phyloP scores from a whole-genome alignment of 2,329 filamentous ascomycete genomes.

The Fusarium cyanostomum region DNA sequence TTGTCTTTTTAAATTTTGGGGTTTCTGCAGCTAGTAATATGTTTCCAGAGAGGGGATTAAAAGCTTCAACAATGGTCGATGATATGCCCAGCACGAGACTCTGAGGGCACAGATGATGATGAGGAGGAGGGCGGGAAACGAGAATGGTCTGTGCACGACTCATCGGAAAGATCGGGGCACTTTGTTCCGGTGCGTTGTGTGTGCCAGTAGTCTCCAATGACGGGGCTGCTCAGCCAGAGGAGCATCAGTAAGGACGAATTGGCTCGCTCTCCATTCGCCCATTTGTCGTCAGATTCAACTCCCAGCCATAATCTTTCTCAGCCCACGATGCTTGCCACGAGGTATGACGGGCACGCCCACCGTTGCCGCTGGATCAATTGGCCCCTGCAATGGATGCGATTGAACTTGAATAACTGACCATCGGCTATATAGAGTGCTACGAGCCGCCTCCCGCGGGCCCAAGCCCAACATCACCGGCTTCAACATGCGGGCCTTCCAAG shows the following conservation, averaged over 20 bases:
- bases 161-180: constrained; percentile 35
- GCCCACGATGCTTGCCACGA: constrained; percentile 53
- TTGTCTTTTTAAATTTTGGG: neutral
- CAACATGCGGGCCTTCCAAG: constrained; percentile 82
- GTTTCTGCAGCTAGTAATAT: constrained; percentile 3
- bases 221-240: constrained; percentile 6
- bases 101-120: constrained; percentile 25
- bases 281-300: constrained; percentile 43
- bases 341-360: constrained; percentile 42
- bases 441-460: constrained; percentile 60
- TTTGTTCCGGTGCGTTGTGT: constrained; percentile 36
- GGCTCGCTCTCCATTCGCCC: constrained; percentile 45
- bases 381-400: neutral
- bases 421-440: constrained; percentile 53
- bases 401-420: constrained; percentile 27
- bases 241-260: constrained; percentile 39
- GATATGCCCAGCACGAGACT: constrained; percentile 27
- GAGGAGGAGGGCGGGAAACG: constrained; percentile 27
- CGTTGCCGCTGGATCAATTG: constrained; percentile 14
- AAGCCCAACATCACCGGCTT: constrained; percentile 91
- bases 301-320: constrained; percentile 35
- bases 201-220: constrained; percentile 13
- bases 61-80: constrained; percentile 23
- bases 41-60: constrained; percentile 9
- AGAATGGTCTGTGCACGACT: constrained; percentile 33